Evolutionary conservation across 805 yeast genomes (phyloP).

Genomic region (Jamesozyma lodderae): DNA sequence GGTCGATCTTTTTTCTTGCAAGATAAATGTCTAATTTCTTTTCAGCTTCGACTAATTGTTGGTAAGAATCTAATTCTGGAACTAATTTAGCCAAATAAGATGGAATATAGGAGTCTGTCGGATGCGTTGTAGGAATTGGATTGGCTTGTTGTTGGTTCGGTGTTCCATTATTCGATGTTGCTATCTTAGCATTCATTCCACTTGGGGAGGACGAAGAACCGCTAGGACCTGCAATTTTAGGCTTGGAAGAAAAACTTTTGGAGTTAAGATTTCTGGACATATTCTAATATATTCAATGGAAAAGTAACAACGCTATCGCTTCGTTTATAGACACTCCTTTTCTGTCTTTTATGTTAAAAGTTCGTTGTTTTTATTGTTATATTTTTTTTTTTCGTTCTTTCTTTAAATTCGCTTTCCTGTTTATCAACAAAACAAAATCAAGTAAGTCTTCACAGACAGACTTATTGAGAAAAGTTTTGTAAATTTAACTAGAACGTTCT

Average conservation of each 20-base stretch:
- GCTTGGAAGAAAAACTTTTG: neutral
- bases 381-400: too few relatives aligned
- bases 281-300: neutral
- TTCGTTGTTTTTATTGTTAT: too few relatives aligned
- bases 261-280: neutral
- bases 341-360: too few relatives aligned
- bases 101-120: slow-evolving; percentile 48
- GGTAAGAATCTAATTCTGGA: slow-evolving; percentile 67
- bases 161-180: neutral
- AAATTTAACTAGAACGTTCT: too few relatives aligned
- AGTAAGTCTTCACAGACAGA: too few relatives aligned
- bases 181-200: neutral
- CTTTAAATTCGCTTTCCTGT: too few relatives aligned
- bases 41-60: slow-evolving; percentile 72
- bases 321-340: too few relatives aligned
- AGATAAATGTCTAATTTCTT: slow-evolving; percentile 69
- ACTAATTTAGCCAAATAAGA: slow-evolving; percentile 37
- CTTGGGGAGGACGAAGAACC: neutral
- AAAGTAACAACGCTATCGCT: too few relatives aligned
- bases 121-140: slow-evolving; percentile 30
- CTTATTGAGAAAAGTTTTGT: too few relatives aligned
- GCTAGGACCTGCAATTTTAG: neutral
- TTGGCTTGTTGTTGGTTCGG: slow-evolving; percentile 15
- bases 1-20: slow-evolving; percentile 74
- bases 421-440: too few relatives aligned